A percentile compares a stretch with the other conserved stretches of the same genome.
Evolutionary conservation across 2,329 filamentous ascomycete genomes (phyloP).

Genomic region (Nannizziopsis arthrosporioides): DNA sequence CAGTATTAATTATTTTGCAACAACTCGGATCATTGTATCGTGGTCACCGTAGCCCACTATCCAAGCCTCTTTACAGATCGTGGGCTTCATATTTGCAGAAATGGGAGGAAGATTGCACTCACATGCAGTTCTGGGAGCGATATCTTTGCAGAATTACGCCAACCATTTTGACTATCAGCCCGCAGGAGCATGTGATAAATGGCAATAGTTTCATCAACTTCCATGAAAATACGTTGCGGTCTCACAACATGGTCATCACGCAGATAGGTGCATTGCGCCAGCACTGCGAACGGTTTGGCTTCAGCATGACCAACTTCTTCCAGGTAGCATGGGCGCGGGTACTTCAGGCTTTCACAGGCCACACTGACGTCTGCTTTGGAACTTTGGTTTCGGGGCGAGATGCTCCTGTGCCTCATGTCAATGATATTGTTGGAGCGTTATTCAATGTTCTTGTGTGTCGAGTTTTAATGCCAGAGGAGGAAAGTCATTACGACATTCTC

Average conservation of each 20-base stretch:
- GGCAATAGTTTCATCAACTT: background rate
- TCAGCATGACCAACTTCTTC: constrained; percentile 23
- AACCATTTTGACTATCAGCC: constrained; percentile 6
- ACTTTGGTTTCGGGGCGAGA: constrained; percentile 31
- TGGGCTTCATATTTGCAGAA: constrained; percentile 7
- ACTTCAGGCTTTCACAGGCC: constrained; percentile 24
- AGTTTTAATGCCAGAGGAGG: background rate
- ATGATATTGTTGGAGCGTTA: constrained; percentile 28
- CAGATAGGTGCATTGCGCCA: constrained; percentile 4
- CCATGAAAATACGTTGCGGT: background rate
- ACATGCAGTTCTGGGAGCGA: constrained; percentile 10
- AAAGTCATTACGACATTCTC: background rate
- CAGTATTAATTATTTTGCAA: constrained; percentile 10
- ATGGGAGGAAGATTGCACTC: background rate
- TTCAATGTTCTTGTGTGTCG: constrained; percentile 13
- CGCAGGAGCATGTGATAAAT: background rate
- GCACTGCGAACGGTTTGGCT: constrained; percentile 1
- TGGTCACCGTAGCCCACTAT: background rate
- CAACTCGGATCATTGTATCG: constrained; percentile 7
- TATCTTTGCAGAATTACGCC: constrained; percentile 6
- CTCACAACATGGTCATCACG: background rate
- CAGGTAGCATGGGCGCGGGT: constrained; percentile 31
- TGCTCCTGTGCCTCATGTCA: constrained; percentile 26
- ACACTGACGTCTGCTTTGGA: constrained; percentile 31
- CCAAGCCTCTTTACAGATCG: background rate